Percentiles rank a stretch among this genome's conserved stretches.
Conservation (phyloP, 2,329 filamentous ascomycete genomes). For the Ophiosphaerella korrae region DNA sequence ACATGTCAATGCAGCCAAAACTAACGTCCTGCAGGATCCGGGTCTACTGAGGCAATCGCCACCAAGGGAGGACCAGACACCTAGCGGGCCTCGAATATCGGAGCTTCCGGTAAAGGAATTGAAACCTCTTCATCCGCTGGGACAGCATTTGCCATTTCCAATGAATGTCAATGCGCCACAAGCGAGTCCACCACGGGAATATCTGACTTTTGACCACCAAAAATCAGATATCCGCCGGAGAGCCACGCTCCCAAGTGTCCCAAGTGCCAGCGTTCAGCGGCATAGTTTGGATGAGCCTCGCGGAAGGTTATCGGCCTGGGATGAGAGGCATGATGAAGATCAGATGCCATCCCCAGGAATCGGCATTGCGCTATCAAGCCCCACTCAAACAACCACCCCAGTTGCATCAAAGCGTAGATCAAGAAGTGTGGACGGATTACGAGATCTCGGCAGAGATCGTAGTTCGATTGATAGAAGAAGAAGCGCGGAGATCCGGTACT, state of each 20-base stretch:
- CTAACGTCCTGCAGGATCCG: constrained; percentile 33
- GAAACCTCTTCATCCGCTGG: constrained; percentile 41
- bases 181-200: constrained; percentile 41
- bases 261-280: constrained; percentile 29
- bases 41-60: constrained; percentile 32
- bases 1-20: not conserved
- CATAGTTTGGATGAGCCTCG: constrained; percentile 35
- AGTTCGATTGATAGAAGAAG: constrained; percentile 32
- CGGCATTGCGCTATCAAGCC: constrained; percentile 44
- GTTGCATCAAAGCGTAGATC: constrained; percentile 40
- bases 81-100: constrained; percentile 37
- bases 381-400: constrained; percentile 22
- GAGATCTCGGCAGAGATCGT: constrained; percentile 34
- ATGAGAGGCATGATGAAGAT: constrained; percentile 36
- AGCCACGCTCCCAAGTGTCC: constrained; percentile 43
- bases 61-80: constrained; percentile 24
- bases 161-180: constrained; percentile 50
- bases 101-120: constrained; percentile 40
- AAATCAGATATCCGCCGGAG: constrained; percentile 34
- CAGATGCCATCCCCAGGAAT: constrained; percentile 37
- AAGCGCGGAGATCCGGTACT: constrained; percentile 45
- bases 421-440: constrained; percentile 45
- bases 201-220: constrained; percentile 39
- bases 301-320: constrained; percentile 30
- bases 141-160: constrained; percentile 45